Conservation (phyloP, 2,329 filamentous ascomycete species). For the Fusarium luffae region DNA sequence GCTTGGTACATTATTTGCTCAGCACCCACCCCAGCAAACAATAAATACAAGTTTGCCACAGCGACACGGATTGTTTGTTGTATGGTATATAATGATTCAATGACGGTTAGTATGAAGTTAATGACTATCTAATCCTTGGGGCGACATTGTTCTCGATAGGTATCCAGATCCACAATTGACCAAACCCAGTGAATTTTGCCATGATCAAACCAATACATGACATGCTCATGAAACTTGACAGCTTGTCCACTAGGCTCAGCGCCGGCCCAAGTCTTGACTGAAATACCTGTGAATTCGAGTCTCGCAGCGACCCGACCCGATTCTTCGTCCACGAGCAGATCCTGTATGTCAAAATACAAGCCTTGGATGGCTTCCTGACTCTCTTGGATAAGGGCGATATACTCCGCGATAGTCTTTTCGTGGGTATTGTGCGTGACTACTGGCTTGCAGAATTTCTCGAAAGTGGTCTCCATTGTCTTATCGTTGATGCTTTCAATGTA, state of each 20-base stretch:
- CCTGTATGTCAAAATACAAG: constrained; percentile 15
- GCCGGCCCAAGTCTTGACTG: background rate
- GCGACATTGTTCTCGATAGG: constrained; percentile 3
- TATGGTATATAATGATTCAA: too few species aligned
- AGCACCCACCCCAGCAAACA: background rate
- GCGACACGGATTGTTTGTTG: accelerated
- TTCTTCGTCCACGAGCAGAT: background rate
- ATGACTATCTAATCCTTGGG: background rate
- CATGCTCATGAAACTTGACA: constrained; percentile 35
- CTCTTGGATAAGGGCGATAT: constrained; percentile 17
- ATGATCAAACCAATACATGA: constrained; percentile 29
- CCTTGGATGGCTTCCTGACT: constrained; percentile 10
- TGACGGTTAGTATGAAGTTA: too few species aligned
- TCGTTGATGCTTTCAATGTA: constrained; percentile 29
- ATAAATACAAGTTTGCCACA: background rate
- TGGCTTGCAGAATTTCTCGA: background rate
- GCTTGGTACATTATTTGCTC: background rate
- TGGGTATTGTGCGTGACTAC: constrained; percentile 10
- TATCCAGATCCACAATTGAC: constrained; percentile 29
- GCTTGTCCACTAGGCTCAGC: constrained; percentile 1
- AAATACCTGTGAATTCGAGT: constrained; percentile 21
- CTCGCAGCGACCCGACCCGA: constrained; percentile 6
- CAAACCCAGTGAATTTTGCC: constrained; percentile 27
- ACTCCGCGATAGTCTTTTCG: constrained; percentile 1
- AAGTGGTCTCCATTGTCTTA: constrained; percentile 12